phyloP scores from a whole-genome alignment of 306 rosid species.

The Echinosophora koreensis region DNA sequence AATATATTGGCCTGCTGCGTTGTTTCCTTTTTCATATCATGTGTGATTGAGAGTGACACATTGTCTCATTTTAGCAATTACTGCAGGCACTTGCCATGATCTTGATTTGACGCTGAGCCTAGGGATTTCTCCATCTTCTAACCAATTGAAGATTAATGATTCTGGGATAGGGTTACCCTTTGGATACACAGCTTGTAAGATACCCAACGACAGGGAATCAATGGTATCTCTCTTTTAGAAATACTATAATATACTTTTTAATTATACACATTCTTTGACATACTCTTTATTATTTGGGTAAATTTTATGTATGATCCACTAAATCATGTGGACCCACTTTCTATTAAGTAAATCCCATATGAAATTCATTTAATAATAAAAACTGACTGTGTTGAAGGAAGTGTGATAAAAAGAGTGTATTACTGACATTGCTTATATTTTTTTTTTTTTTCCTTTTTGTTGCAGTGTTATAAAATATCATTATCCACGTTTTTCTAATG shows the following conservation, averaged over 20 bases:
- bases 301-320: no score
- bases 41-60: not conserved
- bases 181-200: not conserved
- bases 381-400: no score
- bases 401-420: no score
- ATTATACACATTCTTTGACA: no score
- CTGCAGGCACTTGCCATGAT: conserved; percentile 58
- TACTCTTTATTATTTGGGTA: no score
- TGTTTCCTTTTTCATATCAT: not conserved
- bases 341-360: no score
- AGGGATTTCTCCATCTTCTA: conserved; percentile 65
- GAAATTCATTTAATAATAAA: no score
- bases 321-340: no score
- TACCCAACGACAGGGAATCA: conserved; percentile 40
- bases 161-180: conserved; percentile 33
- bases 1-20: not conserved
- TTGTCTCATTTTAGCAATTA: not conserved
- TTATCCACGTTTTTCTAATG: not conserved
- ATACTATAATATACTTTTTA: no score
- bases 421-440: no score
- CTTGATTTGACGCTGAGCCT: conserved; percentile 72
- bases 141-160: conserved; percentile 36
- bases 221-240: conserved; percentile 50
- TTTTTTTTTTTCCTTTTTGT: not conserved
- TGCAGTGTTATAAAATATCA: no score